A percentile compares a stretch with the other conserved stretches of the same genome.
These are phyloP conservation scores for Pseudozyma sp. DNA, from an alignment of 1,284 basidiomycete species.

Conservation along the genomic window DNA sequence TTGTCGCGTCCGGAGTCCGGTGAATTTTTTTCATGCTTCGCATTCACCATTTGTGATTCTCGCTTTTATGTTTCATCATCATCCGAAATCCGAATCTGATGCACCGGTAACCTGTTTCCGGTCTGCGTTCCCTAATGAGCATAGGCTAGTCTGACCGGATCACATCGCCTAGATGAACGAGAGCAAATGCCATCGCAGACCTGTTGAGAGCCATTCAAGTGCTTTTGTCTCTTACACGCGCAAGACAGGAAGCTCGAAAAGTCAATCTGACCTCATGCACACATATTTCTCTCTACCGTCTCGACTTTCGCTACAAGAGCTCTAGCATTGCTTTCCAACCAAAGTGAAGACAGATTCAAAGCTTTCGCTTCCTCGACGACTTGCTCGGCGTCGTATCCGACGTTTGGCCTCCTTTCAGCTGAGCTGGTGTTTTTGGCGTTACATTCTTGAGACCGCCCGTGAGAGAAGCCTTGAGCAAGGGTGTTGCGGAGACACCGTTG, in stretches of 20 bases:
- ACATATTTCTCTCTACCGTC: background rate
- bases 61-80: background rate
- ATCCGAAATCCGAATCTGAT: background rate
- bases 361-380: conserved; percentile 38
- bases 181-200: too few species aligned
- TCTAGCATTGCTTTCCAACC: background rate
- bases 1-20: conserved; percentile 1
- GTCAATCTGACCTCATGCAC: background rate
- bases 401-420: background rate
- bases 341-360: background rate
- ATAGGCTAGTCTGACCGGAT: too few species aligned
- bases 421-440: conserved; percentile 9
- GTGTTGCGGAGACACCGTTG: conserved; percentile 15
- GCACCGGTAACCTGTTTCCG: too few species aligned
- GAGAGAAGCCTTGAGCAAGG: conserved; percentile 3
- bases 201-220: too few species aligned
- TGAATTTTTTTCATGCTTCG: background rate
- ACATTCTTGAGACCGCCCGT: background rate
- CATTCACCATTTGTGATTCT: background rate
- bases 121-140: too few species aligned
- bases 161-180: too few species aligned
- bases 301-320: background rate
- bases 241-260: background rate
- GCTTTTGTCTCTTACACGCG: too few species aligned
- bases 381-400: conserved; percentile 18